Percentiles rank a stretch among this genome's conserved stretches.
These are phyloP conservation scores for Brassica incana DNA, from an alignment of 345 rosid species.

Conservation along the genomic window DNA sequence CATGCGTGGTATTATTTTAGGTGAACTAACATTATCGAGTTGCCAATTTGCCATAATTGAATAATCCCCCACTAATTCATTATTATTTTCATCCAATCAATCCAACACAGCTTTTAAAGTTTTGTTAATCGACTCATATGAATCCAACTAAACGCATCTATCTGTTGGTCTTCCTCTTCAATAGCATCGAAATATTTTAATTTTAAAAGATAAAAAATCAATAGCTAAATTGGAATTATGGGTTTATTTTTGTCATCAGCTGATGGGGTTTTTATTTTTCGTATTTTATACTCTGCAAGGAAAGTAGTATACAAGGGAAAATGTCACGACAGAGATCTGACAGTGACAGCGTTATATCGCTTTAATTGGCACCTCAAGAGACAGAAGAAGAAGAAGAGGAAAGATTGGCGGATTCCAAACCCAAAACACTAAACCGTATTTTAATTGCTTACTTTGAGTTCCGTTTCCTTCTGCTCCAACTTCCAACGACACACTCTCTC, in stretches of 20 bases:
- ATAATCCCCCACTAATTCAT: conserved; percentile 31
- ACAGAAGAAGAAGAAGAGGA: conserved; percentile 25
- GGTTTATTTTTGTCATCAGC: neutral
- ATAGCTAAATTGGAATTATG: neutral
- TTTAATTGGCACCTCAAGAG: conserved; percentile 42
- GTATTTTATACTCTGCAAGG: neutral
- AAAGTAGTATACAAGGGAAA: conserved; percentile 4
- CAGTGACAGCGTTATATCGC: conserved; percentile 35
- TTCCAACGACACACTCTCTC: conserved; percentile 31
- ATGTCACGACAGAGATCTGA: conserved; percentile 38
- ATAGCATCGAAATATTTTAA: neutral
- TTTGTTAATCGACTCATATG: neutral
- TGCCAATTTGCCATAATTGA: conserved; percentile 30
- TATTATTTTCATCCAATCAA: conserved; percentile 12
- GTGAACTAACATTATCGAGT: conserved; percentile 38
- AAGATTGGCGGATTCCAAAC: conserved; percentile 47
- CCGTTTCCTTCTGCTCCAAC: conserved; percentile 35
- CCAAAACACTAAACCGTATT: conserved; percentile 15
- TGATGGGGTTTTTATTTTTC: no score
- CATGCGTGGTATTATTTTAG: conserved; percentile 38
- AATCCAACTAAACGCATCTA: neutral
- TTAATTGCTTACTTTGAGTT: conserved; percentile 21
- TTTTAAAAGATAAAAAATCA: neutral
- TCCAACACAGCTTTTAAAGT: neutral
- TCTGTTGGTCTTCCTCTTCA: neutral